A percentile compares a stretch with the other conserved stretches of the same genome.
Evolutionary conservation across 805 yeast genomes (phyloP).

Genomic region (Kazachstania kunashirensis): DNA sequence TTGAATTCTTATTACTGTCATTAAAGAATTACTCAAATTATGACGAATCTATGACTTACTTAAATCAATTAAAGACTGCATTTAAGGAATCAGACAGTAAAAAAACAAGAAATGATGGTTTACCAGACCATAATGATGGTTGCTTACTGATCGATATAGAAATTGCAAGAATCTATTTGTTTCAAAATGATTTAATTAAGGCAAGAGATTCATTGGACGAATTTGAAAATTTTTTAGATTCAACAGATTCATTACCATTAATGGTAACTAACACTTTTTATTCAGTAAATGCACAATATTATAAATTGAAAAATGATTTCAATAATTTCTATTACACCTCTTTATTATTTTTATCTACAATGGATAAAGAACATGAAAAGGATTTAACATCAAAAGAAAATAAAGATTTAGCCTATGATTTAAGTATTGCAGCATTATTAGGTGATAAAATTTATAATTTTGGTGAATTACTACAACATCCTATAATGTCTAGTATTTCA

Average conservation of each 20-base stretch:
- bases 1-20: constrained; percentile 58
- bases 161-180: constrained; percentile 60
- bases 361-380: constrained; percentile 32
- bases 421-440: constrained; percentile 75
- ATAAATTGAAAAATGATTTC: constrained; percentile 67
- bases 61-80: constrained; percentile 37
- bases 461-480: constrained; percentile 89
- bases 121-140: constrained; percentile 42
- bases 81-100: constrained; percentile 34
- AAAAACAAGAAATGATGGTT: constrained; percentile 29
- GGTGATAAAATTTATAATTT: constrained; percentile 92
- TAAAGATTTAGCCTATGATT: constrained; percentile 56
- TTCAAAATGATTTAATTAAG: constrained; percentile 43
- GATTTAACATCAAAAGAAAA: constrained; percentile 24
- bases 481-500: constrained; percentile 49
- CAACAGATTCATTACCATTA: constrained; percentile 44
- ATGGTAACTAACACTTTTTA: constrained; percentile 77
- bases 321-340: constrained; percentile 74
- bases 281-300: constrained; percentile 66
- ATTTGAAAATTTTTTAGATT: constrained; percentile 48
- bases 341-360: constrained; percentile 71
- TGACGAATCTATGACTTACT: constrained; percentile 42
- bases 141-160: constrained; percentile 53
- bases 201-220: constrained; percentile 62
- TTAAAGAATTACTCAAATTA: constrained; percentile 35